Evolutionary conservation across 352 stramenopile species (phyloP).

Genomic region (Blastocystis hominis): DNA sequence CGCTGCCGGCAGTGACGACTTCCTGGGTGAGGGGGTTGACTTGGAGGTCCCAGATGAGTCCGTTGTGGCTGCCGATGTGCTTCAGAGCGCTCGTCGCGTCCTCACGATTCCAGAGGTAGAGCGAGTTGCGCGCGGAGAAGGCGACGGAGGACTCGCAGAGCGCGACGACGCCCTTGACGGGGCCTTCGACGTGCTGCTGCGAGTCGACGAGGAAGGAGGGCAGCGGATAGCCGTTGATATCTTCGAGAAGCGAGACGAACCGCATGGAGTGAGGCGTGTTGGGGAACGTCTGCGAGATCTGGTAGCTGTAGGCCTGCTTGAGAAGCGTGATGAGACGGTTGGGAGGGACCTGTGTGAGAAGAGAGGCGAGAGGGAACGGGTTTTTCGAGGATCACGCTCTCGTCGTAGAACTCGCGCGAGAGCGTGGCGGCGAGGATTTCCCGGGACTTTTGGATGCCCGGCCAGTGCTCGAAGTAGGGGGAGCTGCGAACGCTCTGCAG

Average conservation of each 20-base stretch:
- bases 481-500: not conserved
- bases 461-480: constrained; percentile 34
- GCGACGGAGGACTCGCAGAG: not conserved
- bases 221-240: not conserved
- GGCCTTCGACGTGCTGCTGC: not conserved
- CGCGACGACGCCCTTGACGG: not conserved
- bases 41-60: not conserved
- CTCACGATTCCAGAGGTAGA: not conserved
- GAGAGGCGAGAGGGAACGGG: not conserved
- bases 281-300: not conserved
- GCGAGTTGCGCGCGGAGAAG: not conserved
- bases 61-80: not conserved
- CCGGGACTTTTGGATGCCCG: not conserved
- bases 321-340: constrained; percentile 21
- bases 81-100: not conserved
- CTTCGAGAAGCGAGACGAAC: not conserved
- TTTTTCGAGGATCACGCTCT: constrained; percentile 12
- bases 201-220: not conserved
- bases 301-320: constrained; percentile 18
- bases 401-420: constrained; percentile 7
- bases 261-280: not conserved
- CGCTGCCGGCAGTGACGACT: not conserved
- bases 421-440: constrained; percentile 23
- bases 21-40: not conserved
- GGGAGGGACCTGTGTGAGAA: not conserved